Base-by-base conservation (phyloP, 2,329 filamentous ascomycete species). In the Magnaporthiopsis incrustans region DNA sequence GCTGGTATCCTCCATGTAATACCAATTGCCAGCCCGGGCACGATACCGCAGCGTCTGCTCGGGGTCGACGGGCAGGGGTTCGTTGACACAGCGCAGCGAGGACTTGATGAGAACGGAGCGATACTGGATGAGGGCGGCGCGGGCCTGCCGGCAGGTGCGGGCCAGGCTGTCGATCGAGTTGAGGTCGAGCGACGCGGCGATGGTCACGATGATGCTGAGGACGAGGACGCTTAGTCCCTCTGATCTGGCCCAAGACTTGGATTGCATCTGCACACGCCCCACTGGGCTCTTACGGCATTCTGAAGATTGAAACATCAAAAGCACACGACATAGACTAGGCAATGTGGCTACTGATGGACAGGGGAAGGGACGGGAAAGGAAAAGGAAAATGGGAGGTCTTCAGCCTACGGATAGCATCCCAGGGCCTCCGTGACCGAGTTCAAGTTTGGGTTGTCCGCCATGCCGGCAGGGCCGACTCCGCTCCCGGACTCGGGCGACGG, bases 81-180 rank as follows among this genome's bases (percentile, higher is more conserved):
- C 92, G 73, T 92, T 91, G 67, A 81, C 82, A 78, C 94, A 97
- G 67, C 87, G 91, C 62, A 97, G 81, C 2, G 92, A 94, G 66
- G 89, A 87, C 53, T 80, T 81, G 62, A 95, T 81, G 25, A 97
- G 83, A 68, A 89, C 85, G 61, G 80, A 81, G 71, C 91, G 89
- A 75, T 91, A 93, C 70, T 92, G 90, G 58, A 96, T 79, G 30
- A 98, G 83, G 68, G 88, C 90, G 64, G 83, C 82, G 69, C 90
- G 90, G 67, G 96, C 85, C 71, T 90, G 87, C 62, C 89, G 90
- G 74, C 92, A 96, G 64, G 91, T 92, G 64, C 85, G 85, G 62
- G 93, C 90, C 26, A 98, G 85, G 68, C 89, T 87, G 75, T 96
- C 89, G 70, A 97, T 85, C 18, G 91, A 89, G 75, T 94, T 97